Evolutionary conservation across 2,329 filamentous ascomycete species (phyloP), one percentile per base, ranked within the genome.

Genomic region (Cryphonectria naterciae): DNA sequence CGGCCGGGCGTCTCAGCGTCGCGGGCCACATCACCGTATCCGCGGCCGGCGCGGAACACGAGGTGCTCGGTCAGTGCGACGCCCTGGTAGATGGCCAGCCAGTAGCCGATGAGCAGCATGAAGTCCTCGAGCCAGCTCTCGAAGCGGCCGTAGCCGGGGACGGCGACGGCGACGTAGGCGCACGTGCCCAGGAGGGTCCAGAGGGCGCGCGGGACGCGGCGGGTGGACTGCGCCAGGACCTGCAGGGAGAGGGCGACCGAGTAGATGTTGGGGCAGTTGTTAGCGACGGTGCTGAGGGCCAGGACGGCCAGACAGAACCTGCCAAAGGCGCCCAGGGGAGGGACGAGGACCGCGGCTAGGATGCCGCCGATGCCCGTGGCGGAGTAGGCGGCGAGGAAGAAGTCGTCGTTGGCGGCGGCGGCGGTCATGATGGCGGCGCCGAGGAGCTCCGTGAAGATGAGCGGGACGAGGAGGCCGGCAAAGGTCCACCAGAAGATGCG

Each of bases 251-350:
- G 84, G 7, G 87, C 86, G 64, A 90, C 87, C 25, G 89, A 92
- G 84, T 94, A 94, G 79, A 91, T 88, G 78, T 92, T 92, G 7
- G 90, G 90, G 77, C 88, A 91, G 81, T 92, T 92, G 81, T 91
- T 92, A 71, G 89, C 90, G 73, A 92, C 85, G 77, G 91, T 91
- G 68, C 87, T 89, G 19, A 92, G 84, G 2, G 89, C 88, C 11
- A 93, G 85, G 63, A 92, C 83, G 68, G 91, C 85, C 37, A 92
- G 80, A 78, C 91, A 93, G 84, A 93, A 93, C 77, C 91, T 86
- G 73, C 92, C 92, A 77, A 94, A 93, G 62, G 83, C 84, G 52
- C 91, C 91, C 0, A 92, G 82, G 5, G 85, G 85, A 10, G 88
- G 86, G 70, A 90, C 83, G 1, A 93, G 84, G 4, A 92, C 89